A percentile compares a stretch with the other conserved stretches of the same genome.
Conservation (phyloP, 2,329 filamentous ascomycete genomes). For the Phoma herbarum region DNA sequence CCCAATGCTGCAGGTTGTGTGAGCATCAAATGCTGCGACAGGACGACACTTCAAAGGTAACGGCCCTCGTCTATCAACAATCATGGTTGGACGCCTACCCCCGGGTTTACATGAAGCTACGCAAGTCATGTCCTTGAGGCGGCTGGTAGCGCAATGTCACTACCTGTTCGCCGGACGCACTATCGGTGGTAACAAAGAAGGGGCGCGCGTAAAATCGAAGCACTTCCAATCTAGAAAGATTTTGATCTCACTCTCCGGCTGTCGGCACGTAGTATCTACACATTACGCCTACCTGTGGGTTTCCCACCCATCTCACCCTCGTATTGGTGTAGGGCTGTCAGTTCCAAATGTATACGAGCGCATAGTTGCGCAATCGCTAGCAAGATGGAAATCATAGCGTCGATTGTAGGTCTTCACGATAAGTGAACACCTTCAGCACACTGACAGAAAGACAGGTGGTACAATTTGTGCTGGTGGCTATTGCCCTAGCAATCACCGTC, state of each 20-base stretch:
- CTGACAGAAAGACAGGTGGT: constrained; percentile 18
- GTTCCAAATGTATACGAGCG: constrained; percentile 5
- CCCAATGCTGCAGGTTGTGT: not conserved
- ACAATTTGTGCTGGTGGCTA: constrained; percentile 27
- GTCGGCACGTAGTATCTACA: not conserved
- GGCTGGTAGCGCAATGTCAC: constrained; percentile 14
- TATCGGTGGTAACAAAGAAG: constrained; percentile 5
- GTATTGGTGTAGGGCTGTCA: not conserved
- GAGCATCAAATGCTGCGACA: not conserved
- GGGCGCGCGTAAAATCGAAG: constrained; percentile 8
- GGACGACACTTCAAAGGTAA: not conserved
- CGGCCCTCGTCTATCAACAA: not conserved
- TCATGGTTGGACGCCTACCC: constrained; percentile 1
- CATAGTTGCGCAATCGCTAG: constrained; percentile 2
- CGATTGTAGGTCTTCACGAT: constrained; percentile 14
- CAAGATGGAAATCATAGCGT: constrained; percentile 20
- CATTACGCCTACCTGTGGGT: not conserved
- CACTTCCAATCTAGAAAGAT: constrained; percentile 1
- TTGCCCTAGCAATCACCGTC: constrained; percentile 27
- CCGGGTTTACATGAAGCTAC: constrained; percentile 7
- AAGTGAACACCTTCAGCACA: not conserved
- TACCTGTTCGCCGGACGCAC: not conserved
- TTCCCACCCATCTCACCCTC: not conserved
- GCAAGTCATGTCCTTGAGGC: constrained; percentile 12
- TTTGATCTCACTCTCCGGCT: not conserved